A percentile compares a stretch with the other conserved stretches of the same genome.
Evolutionary conservation across 768 basidiomycete genomes (phyloP).

Genomic region (Rhizopogon sp.): DNA sequence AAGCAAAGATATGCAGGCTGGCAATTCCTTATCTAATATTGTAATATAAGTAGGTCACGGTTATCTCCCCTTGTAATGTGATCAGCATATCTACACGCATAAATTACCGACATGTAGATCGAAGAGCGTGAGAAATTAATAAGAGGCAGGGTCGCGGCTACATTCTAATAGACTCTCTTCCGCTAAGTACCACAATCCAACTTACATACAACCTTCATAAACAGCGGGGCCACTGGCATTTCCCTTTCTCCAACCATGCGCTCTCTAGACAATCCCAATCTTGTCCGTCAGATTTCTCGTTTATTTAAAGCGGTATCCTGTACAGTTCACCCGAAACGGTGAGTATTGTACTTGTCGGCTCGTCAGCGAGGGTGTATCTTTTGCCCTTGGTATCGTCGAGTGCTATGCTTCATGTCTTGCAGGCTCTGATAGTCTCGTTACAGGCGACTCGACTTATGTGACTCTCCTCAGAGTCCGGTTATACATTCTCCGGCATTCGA

Average conservation of each 20-base stretch:
- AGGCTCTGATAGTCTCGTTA: not conserved
- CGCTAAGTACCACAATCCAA: not conserved
- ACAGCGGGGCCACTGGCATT: not conserved
- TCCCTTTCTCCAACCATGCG: conserved; percentile 12
- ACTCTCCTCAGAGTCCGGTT: conserved; percentile 10
- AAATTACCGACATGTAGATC: not conserved
- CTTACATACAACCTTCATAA: not conserved
- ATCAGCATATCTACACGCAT: no score
- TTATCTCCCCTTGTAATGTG: no score
- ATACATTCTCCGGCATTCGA: conserved; percentile 27
- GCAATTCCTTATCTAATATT: no score
- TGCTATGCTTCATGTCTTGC: not conserved
- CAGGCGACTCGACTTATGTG: conserved; percentile 6
- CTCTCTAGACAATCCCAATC: not conserved
- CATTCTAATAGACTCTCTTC: no score
- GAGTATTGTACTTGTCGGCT: not conserved
- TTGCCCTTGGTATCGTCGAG: not conserved
- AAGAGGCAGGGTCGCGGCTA: not conserved
- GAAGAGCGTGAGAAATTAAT: not conserved
- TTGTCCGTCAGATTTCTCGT: conserved; percentile 15
- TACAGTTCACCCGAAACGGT: conserved; percentile 17
- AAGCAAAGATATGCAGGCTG: no score
- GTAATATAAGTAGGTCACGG: no score
- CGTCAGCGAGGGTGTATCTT: not conserved
- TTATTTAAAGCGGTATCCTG: conserved; percentile 13